Evolutionary conservation across 345 rosid genomes (phyloP), one percentile per base, ranked within the genome.

Genomic region (Pistacia vera): DNA sequence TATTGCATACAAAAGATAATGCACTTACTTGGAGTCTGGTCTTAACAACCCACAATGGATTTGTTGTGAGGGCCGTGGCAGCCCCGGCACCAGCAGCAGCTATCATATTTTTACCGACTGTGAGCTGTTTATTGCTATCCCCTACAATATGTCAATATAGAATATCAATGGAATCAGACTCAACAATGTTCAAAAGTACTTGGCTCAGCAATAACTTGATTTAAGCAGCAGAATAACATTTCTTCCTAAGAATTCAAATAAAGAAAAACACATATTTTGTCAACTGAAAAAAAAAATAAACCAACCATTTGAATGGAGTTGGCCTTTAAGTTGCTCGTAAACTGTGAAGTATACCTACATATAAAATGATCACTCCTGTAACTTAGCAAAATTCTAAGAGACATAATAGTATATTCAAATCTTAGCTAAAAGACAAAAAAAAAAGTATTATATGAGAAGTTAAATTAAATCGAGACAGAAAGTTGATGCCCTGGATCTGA

Each of bases 31-130:
- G 97, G 73, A 93, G 91, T 76, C 99, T 89, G 77, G 98, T 96
- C 88, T 96, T 93, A 77, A 96, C 99, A 85, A 93, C 99, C 99
- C 99, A 96, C 72, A 96, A 83, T 57, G 99, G 99, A 81, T 93
- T 96, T 38, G 99, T 96, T 62, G 86, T 82, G 73, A 90, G 81
- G 73, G 97, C 84, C 38, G 99, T 96, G 72, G 97, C 91, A 79
- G 91, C 97, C 75, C 99, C 99, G 66, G 99, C 98, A 20, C 97
- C 91, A 30, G 95, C 97, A 75, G 99, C 99, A 73, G 97, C 98
- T 77, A 94, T 66, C 90, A 96, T 85, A 79, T 93, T 91, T 81
- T 88, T 86, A 18, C 99, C 89, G 52, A 92, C 48, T 52, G 92
- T 75, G 61, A 96, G 95, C 73, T 84, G 87, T 63, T 69, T 65